Base-by-base conservation (phyloP, 257 asterid genomes). In the Solanum rostratum region DNA sequence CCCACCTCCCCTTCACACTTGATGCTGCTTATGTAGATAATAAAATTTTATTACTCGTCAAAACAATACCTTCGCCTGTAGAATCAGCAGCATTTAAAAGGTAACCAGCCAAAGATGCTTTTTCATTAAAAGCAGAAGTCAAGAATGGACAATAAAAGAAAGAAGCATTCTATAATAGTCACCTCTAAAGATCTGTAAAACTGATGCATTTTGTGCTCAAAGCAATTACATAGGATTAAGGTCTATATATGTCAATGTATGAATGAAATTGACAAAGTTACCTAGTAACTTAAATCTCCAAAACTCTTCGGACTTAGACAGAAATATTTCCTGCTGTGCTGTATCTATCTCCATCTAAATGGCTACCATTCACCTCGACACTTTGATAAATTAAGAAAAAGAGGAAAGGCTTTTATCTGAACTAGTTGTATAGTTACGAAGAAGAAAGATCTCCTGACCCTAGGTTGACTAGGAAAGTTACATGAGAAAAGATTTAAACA, bases 401-500 rank as follows among this genome's bases (percentile, higher is more conserved):
- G 43, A 16, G 59, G 6, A 60, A 60, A 12, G 11, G 27, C 74
- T 60, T 43, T 18, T 29, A 62, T 4, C 27, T 60, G 84, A 45
- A 59, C 78, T 59, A 81, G 86, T 60, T 39, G 68, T 46, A 24
- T 66, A 22, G 73, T 73, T 20, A 18, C 79, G 68, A 37, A 69
- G 74, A 88, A 78, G 63, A 55, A 87, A 63, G 85, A 82, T 85
- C 69, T 85, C 79, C 65, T 86, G 50, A 29, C 73, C 85, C 85
- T 86, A 82, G 79, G 63, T 50, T 68, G 59, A 69, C 76, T 52
- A 49, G 46, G 59, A 83, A 60, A 79, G 86, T 82, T 49, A 85
- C 84, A 41, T 54, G 78, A 13, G 83, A 74, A 55, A 39, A 57
- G 68, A 85, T 79, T 85, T 87, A 93, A 85, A 95, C 86, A 88